These are phyloP conservation scores for Epichloe hybrida DNA, from an alignment of 2,329 filamentous ascomycete genomes.

Conservation along the genomic window DNA sequence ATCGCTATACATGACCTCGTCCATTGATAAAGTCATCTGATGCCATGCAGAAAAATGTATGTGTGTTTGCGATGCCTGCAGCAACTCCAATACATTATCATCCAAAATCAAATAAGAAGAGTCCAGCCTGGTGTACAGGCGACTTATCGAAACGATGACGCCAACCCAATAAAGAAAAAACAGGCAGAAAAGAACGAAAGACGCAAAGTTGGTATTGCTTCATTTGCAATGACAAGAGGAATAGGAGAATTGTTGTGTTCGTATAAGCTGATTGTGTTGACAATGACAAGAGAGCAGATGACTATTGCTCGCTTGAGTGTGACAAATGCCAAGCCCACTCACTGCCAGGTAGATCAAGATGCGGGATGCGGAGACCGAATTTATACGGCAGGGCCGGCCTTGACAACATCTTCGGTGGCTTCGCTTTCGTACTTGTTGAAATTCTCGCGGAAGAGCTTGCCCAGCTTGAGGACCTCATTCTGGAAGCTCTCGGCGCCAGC, in stretches of 20 bases:
- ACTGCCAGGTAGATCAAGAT: background rate
- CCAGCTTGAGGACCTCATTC: constrained; percentile 81
- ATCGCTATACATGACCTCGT: background rate
- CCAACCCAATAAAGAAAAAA: background rate
- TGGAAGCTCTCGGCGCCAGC: constrained; percentile 70
- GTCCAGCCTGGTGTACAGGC: background rate
- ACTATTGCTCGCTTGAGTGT: background rate
- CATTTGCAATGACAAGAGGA: background rate
- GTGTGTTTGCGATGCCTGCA: background rate
- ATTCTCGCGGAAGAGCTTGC: constrained; percentile 83
- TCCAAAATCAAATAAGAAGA: background rate
- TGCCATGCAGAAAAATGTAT: background rate
- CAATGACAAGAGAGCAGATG: background rate
- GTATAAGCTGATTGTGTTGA: background rate
- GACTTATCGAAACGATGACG: background rate
- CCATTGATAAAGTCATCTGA: background rate
- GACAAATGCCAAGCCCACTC: background rate
- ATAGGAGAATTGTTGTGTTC: background rate
- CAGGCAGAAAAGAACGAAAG: background rate
- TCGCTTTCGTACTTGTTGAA: constrained; percentile 90
- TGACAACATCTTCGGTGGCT: constrained; percentile 67
- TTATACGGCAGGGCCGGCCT: constrained; percentile 40
- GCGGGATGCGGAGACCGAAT: background rate
- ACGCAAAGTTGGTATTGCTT: background rate
- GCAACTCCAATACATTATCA: background rate